phyloP scores from a whole-genome alignment of 208 protist species.

The Leishmania braziliensis region DNA sequence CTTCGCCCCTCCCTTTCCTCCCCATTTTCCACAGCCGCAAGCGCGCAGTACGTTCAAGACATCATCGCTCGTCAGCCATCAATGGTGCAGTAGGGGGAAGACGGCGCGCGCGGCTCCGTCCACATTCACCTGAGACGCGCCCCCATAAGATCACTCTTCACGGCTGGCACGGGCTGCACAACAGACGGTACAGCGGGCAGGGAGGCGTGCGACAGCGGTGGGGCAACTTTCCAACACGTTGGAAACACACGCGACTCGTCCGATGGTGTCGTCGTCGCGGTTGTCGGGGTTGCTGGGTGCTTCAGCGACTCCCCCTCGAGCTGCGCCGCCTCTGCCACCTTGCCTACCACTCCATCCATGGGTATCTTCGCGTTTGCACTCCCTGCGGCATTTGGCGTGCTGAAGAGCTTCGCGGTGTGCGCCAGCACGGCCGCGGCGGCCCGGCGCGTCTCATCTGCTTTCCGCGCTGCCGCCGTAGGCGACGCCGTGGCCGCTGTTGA shows the following conservation, averaged over 20 bases:
- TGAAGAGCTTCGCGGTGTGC: conserved; percentile 11
- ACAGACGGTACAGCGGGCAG: not conserved
- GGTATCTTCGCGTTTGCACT: not conserved
- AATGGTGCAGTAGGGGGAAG: conserved; percentile 29
- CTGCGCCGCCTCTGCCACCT: not conserved
- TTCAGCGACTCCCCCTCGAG: not conserved
- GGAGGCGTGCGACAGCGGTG: not conserved
- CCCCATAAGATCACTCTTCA: not conserved
- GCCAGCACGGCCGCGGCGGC: conserved; percentile 6
- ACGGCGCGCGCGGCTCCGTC: conserved; percentile 15
- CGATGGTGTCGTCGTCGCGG: not conserved
- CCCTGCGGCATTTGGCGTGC: not conserved
- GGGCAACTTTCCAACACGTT: conserved; percentile 27
- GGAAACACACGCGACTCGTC: conserved; percentile 10
- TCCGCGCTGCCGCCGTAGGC: not conserved
- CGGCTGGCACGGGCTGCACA: not conserved
- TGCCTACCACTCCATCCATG: not conserved
- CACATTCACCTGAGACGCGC: conserved; percentile 8
- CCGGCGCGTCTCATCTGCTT: conserved; percentile 6
- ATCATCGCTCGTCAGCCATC: conserved; percentile 1
- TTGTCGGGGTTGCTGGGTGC: not conserved
- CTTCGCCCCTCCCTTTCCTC: not conserved
- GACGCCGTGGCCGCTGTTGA: conserved; percentile 1
- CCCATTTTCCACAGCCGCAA: not conserved
- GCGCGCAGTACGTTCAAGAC: not conserved